Conservation (phyloP, 352 stramenopile species). For the Globisporangium nagaii region DNA sequence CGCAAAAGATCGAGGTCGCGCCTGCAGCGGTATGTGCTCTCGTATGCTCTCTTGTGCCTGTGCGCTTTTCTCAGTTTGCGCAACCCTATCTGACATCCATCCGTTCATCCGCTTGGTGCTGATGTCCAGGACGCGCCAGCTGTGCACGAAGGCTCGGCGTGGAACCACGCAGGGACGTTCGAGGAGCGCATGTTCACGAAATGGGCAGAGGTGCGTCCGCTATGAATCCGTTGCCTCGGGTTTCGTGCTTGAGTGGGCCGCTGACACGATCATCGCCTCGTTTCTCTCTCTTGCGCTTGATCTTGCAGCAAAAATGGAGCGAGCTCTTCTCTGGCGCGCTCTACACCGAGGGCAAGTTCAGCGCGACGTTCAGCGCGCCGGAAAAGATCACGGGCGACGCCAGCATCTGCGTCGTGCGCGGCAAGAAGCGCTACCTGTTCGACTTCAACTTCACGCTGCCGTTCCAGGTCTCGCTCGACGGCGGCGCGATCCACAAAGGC, state of each 20-base stretch:
- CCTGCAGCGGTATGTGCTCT: constrained; percentile 24
- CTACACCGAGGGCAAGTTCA: constrained; percentile 36
- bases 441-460: constrained; percentile 80
- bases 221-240: background rate
- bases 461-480: constrained; percentile 56
- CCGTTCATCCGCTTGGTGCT: too few relatives aligned
- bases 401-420: constrained; percentile 84
- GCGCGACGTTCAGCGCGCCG: constrained; percentile 43
- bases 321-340: constrained; percentile 40
- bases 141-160: constrained; percentile 79
- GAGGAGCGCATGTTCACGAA: constrained; percentile 86
- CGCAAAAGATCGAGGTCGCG: constrained; percentile 70
- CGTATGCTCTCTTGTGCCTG: too few relatives aligned
- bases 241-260: background rate
- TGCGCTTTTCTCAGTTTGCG: too few relatives aligned
- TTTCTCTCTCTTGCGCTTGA: background rate
- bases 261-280: background rate
- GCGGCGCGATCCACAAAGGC: constrained; percentile 49
- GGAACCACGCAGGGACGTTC: constrained; percentile 91
- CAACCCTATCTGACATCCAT: too few relatives aligned
- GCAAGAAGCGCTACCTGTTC: constrained; percentile 87
- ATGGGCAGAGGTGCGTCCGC: constrained; percentile 51
- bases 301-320: constrained; percentile 42
- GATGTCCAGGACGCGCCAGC: constrained; percentile 16
- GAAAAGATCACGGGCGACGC: constrained; percentile 78